Percentiles rank a stretch among this genome's conserved stretches.
phyloP scores from a whole-genome alignment of 345 rosid genomes.

The Heritiera fomes region DNA sequence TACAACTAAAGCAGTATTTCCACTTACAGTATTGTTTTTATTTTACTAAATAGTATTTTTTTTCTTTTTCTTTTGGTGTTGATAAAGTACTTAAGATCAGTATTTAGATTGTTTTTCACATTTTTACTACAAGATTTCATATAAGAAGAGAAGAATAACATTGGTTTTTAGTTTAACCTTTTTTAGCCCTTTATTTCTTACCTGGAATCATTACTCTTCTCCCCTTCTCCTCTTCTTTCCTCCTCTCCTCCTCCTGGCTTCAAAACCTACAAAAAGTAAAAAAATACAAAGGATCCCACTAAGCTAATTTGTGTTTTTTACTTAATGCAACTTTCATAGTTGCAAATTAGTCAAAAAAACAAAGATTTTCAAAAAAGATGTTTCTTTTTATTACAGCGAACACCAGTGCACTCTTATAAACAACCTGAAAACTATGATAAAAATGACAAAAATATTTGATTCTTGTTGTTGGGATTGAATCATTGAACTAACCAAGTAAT shows the following conservation, averaged over 20 bases:
- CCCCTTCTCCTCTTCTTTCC: constrained; percentile 35
- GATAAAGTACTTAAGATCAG: constrained; percentile 31
- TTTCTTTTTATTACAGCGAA: constrained; percentile 21
- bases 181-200: constrained; percentile 38
- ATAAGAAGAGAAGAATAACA: constrained; percentile 41
- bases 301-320: not conserved
- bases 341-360: constrained; percentile 34
- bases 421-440: not conserved
- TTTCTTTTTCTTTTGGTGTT: constrained; percentile 11
- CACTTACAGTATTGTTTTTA: constrained; percentile 35
- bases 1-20: constrained; percentile 39
- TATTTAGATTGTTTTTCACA: constrained; percentile 28
- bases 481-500: constrained; percentile 37
- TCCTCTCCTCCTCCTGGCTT: constrained; percentile 25
- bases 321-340: constrained; percentile 21
- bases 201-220: constrained; percentile 51
- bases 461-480: constrained; percentile 11
- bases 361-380: constrained; percentile 13
- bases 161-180: constrained; percentile 19
- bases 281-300: constrained; percentile 26
- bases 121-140: constrained; percentile 42
- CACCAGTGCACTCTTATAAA: constrained; percentile 44
- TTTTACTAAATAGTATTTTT: constrained; percentile 5
- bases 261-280: constrained; percentile 30
- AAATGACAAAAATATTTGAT: not conserved